Evolutionary conservation across 108 stramenopile genomes (phyloP).

Genomic region (Chaetoceros tenuissimus): DNA sequence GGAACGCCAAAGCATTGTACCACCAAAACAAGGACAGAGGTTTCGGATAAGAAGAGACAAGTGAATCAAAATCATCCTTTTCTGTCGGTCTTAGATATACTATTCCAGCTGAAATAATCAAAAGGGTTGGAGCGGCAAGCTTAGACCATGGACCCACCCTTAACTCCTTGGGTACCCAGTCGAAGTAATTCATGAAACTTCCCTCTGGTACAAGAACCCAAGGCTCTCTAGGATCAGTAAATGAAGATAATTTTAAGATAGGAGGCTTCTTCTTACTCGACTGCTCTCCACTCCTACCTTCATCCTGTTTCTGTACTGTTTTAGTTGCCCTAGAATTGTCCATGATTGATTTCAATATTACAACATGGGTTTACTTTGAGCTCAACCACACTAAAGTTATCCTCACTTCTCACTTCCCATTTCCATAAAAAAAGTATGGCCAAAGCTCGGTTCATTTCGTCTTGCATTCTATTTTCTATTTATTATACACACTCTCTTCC

Average conservation of each 20-base stretch:
- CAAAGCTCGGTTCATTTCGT: too few relatives aligned
- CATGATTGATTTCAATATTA: too few relatives aligned
- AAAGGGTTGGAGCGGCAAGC: slow-evolving; percentile 10
- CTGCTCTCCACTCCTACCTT: too few relatives aligned
- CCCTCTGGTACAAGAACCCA: slow-evolving; percentile 50
- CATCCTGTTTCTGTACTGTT: too few relatives aligned
- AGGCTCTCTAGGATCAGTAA: slow-evolving; percentile 5
- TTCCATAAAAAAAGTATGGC: too few relatives aligned
- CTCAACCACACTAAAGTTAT: too few relatives aligned
- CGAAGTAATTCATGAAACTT: slow-evolving; percentile 56
- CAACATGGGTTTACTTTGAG: too few relatives aligned
- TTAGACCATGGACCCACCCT: slow-evolving; percentile 60
- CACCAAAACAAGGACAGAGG: slow-evolving; percentile 30
- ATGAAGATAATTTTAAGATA: neutral
- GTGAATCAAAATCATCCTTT: neutral
- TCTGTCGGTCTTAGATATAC: neutral
- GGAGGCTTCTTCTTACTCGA: neutral
- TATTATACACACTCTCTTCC: too few relatives aligned
- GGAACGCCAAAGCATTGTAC: slow-evolving; percentile 17
- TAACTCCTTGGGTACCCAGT: slow-evolving; percentile 58
- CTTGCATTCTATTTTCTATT: too few relatives aligned
- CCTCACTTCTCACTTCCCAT: too few relatives aligned
- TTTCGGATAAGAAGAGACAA: slow-evolving; percentile 11
- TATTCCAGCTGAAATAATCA: neutral
- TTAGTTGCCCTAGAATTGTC: too few relatives aligned